Percentiles rank a stretch among this genome's conserved stretches.
These are phyloP conservation scores for Lactarius hatsudake DNA, from an alignment of 768 basidiomycete genomes.

Conservation along the genomic window DNA sequence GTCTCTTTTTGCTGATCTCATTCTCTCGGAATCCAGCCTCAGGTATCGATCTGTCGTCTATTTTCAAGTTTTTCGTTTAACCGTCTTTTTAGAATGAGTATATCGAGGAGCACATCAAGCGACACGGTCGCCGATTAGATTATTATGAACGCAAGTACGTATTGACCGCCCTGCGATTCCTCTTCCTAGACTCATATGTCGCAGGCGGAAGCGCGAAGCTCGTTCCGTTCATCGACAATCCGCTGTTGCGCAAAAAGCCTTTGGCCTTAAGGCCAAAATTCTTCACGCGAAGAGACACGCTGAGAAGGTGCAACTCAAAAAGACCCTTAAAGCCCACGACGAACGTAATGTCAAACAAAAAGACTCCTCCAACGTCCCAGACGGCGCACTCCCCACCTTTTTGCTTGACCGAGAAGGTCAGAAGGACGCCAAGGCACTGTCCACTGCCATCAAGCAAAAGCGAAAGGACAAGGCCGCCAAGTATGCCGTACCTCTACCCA, in stretches of 20 bases:
- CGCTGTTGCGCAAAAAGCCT: constrained; percentile 85
- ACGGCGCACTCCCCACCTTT: constrained; percentile 92
- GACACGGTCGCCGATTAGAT: constrained; percentile 94
- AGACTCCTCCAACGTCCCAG: constrained; percentile 76
- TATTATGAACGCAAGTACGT: constrained; percentile 92
- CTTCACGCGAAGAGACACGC: constrained; percentile 94
- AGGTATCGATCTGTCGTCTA: constrained; percentile 43
- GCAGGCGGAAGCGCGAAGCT: constrained; percentile 79
- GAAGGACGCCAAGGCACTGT: constrained; percentile 95
- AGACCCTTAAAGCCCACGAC: constrained; percentile 99
- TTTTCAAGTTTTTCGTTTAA: background rate
- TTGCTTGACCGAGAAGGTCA: constrained; percentile 97
- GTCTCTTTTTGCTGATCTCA: background rate
- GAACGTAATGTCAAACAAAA: constrained; percentile 97
- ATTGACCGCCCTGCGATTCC: background rate
- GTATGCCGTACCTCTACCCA: constrained; percentile 94
- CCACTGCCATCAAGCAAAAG: constrained; percentile 95
- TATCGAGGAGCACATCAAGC: constrained; percentile 97
- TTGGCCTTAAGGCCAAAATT: constrained; percentile 97
- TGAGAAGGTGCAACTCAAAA: constrained; percentile 98
- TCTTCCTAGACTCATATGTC: constrained; percentile 14
- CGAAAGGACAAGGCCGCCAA: constrained; percentile 99
- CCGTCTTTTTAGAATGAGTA: constrained; percentile 83
- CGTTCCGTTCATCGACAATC: constrained; percentile 77
- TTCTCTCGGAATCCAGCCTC: constrained; percentile 47